Evolutionary conservation across 2,329 filamentous ascomycete species (phyloP).

Genomic region (Paraconiothyrium sp.): DNA sequence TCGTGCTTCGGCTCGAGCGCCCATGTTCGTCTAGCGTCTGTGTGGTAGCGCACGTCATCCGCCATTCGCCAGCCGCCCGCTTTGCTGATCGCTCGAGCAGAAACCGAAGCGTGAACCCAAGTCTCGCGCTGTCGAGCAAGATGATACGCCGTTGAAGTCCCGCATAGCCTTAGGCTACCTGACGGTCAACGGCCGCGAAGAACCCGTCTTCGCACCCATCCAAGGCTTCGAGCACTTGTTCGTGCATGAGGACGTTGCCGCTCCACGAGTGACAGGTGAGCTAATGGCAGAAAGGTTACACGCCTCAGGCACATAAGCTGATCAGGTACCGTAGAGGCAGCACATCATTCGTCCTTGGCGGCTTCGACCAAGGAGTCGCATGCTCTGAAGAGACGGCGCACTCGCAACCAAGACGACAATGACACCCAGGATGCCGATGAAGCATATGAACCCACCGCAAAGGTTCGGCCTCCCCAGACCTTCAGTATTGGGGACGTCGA

Average conservation of each 20-base stretch:
- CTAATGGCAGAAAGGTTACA: background rate
- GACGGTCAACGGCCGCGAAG: slow-evolving; percentile 30
- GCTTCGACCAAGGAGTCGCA: background rate
- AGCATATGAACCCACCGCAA: background rate
- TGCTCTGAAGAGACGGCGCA: slow-evolving; percentile 17
- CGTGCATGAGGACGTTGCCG: slow-evolving; percentile 14
- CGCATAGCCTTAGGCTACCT: slow-evolving; percentile 27
- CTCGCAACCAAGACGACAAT: slow-evolving; percentile 14
- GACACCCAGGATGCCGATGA: background rate
- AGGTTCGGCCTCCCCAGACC: background rate
- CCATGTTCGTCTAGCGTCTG: too few species aligned
- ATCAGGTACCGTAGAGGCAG: background rate
- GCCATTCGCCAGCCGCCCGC: background rate
- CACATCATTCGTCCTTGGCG: slow-evolving; percentile 6
- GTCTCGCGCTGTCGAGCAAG: slow-evolving; percentile 8
- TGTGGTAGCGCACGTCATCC: background rate
- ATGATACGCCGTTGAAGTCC: slow-evolving; percentile 26
- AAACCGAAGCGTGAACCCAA: background rate
- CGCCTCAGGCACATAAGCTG: background rate
- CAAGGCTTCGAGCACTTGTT: slow-evolving; percentile 39
- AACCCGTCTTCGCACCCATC: slow-evolving; percentile 32
- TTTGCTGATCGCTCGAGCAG: slow-evolving; percentile 2
- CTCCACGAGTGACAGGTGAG: background rate
- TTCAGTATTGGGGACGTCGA: slow-evolving; percentile 34
- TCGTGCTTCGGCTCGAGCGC: too few species aligned